Conservation (phyloP, 228 moss, liverwort and hornwort genomes). For the Sphagnum fallax region DNA sequence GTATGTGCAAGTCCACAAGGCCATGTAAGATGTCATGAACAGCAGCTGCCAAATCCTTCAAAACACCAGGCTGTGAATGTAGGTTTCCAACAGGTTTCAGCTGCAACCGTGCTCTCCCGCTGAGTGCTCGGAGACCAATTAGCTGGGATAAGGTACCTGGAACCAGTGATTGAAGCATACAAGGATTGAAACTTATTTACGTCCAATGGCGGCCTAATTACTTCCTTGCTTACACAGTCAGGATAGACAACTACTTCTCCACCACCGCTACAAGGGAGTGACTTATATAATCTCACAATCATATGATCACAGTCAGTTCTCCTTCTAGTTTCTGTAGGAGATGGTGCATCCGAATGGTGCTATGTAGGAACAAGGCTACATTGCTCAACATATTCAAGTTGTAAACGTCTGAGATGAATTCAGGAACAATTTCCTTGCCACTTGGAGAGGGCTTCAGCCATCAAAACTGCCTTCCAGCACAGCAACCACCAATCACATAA, state of each 20-base stretch:
- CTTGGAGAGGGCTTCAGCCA: slow-evolving; percentile 8
- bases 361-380: slow-evolving; percentile 5
- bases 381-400: background rate
- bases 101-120: background rate
- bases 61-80: background rate
- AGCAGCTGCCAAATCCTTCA: no score
- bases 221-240: background rate
- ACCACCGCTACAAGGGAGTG: background rate
- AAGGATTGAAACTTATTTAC: background rate
- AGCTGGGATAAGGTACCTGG: slow-evolving; percentile 10
- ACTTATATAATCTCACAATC: background rate
- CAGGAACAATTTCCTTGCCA: background rate
- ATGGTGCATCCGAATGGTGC: slow-evolving; percentile 2
- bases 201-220: no score
- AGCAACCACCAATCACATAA: slow-evolving; percentile 13
- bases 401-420: background rate
- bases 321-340: slow-evolving; percentile 4
- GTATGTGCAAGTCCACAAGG: slow-evolving; percentile 4
- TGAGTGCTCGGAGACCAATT: background rate
- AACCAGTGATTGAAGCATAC: slow-evolving; percentile 2
- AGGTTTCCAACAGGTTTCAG: background rate
- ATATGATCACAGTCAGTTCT: background rate
- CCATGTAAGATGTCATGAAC: slow-evolving; percentile 5
- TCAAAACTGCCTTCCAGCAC: background rate
- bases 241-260: background rate